phyloP scores from a whole-genome alignment of 176 grass and related monocot species.

The Puccinellia tenuiflora region DNA sequence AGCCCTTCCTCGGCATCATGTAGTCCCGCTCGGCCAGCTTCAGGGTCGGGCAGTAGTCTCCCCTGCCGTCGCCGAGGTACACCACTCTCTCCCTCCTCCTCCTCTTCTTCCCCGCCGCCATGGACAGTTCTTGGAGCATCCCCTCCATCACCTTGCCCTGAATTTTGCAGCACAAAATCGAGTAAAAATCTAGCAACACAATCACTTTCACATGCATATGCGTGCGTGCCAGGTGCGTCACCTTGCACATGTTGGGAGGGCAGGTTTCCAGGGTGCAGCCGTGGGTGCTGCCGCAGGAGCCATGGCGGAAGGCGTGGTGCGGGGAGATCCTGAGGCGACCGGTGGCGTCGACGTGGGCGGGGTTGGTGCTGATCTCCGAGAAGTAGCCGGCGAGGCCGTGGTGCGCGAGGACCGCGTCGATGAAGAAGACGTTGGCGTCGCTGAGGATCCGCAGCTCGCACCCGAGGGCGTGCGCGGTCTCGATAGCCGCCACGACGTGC shows the following conservation, averaged over 20 bases:
- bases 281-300: slow-evolving; percentile 20
- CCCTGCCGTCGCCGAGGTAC: slow-evolving; percentile 78
- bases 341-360: slow-evolving; percentile 49
- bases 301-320: slow-evolving; percentile 43
- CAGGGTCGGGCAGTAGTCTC: slow-evolving; percentile 77
- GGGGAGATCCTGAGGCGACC: slow-evolving; percentile 61
- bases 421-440: slow-evolving; percentile 87
- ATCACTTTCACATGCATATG: not conserved
- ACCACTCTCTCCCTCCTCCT: slow-evolving; percentile 41
- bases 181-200: not conserved
- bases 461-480: slow-evolving; percentile 47
- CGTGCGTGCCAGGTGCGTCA: not conserved
- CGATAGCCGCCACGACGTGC: slow-evolving; percentile 42
- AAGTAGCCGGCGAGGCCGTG: slow-evolving; percentile 66
- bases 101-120: slow-evolving; percentile 25
- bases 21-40: slow-evolving; percentile 47
- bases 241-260: slow-evolving; percentile 99
- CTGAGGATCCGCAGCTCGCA: slow-evolving; percentile 79
- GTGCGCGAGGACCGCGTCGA: slow-evolving; percentile 61
- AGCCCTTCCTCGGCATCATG: slow-evolving; percentile 69
- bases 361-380: slow-evolving; percentile 65
- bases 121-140: slow-evolving; percentile 28
- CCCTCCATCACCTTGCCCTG: slow-evolving; percentile 66
- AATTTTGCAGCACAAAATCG: not conserved
- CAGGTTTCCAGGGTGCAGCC: slow-evolving; percentile 60